Evolutionary conservation across 768 basidiomycete genomes (phyloP).

Genomic region (Boletus pseudopeckii): DNA sequence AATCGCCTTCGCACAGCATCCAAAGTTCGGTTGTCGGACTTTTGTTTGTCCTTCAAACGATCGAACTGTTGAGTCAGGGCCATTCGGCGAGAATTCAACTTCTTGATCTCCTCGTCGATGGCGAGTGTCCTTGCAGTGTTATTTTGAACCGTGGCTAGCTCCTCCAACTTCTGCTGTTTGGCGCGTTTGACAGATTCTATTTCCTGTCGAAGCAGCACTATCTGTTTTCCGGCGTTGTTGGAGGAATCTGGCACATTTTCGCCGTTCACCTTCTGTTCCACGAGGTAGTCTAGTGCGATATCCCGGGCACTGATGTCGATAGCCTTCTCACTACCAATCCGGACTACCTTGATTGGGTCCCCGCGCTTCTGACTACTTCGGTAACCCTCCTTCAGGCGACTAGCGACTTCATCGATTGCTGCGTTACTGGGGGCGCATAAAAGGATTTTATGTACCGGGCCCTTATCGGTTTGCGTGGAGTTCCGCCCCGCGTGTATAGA

Average conservation of each 20-base stretch:
- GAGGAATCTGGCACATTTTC: constrained; percentile 36
- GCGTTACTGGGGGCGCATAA: constrained; percentile 98
- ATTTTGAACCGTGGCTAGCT: constrained; percentile 54
- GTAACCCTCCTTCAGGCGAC: constrained; percentile 79
- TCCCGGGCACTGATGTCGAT: constrained; percentile 81
- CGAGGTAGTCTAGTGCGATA: constrained; percentile 81
- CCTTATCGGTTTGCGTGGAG: constrained; percentile 39
- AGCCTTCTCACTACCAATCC: constrained; percentile 75
- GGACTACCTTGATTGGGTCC: constrained; percentile 75
- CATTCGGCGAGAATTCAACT: constrained; percentile 62
- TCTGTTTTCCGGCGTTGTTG: constrained; percentile 55
- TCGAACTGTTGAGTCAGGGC: constrained; percentile 68
- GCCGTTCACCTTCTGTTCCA: constrained; percentile 67
- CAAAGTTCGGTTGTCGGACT: constrained; percentile 73
- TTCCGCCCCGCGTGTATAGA: constrained; percentile 47
- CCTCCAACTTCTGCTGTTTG: constrained; percentile 57
- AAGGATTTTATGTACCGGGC: constrained; percentile 66
- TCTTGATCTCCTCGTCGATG: constrained; percentile 70
- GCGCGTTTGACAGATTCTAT: constrained; percentile 64
- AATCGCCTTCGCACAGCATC: constrained; percentile 77
- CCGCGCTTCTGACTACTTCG: constrained; percentile 51
- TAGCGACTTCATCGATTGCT: constrained; percentile 94
- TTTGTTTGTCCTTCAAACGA: constrained; percentile 75
- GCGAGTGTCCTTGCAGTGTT: constrained; percentile 50
- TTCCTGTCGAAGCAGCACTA: constrained; percentile 58